A percentile compares a stretch with the other conserved stretches of the same genome.
Evolutionary conservation across 2,329 filamentous ascomycete species (phyloP).

Genomic region (Aspergillus chevalieri): DNA sequence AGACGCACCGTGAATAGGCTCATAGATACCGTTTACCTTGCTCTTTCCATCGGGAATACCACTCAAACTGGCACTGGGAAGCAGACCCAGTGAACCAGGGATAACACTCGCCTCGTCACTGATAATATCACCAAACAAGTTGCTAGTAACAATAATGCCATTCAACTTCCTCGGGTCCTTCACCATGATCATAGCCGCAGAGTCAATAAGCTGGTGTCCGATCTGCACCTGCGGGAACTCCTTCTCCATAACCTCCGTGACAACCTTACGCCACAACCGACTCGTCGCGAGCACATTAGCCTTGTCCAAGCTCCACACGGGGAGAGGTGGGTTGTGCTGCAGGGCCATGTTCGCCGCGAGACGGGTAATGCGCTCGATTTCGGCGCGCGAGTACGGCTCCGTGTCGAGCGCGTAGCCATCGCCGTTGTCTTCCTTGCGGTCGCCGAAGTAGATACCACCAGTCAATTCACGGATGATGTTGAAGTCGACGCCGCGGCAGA

Average conservation of each 20-base stretch:
- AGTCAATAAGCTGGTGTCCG: conserved; percentile 88
- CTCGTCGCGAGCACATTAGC: conserved; percentile 91
- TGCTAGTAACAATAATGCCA: conserved; percentile 86
- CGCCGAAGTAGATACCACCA: conserved; percentile 91
- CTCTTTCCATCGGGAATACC: conserved; percentile 79
- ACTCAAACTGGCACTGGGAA: conserved; percentile 81
- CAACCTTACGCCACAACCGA: conserved; percentile 80
- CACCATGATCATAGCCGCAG: conserved; percentile 94
- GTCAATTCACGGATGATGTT: conserved; percentile 89
- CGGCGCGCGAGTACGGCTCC: conserved; percentile 74
- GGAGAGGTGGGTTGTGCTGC: conserved; percentile 65
- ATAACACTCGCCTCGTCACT: conserved; percentile 93
- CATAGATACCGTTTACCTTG: conserved; percentile 89
- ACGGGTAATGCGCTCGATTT: conserved; percentile 83
- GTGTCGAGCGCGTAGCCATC: conserved; percentile 75
- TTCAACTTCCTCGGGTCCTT: conserved; percentile 87
- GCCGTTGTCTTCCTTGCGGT: conserved; percentile 68
- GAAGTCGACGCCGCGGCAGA: conserved; percentile 85
- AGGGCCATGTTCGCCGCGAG: conserved; percentile 76
- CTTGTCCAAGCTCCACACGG: conserved; percentile 87
- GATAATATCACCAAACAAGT: conserved; percentile 94
- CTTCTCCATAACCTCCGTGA: conserved; percentile 74
- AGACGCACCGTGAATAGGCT: conserved; percentile 82
- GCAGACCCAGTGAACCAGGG: conserved; percentile 77
- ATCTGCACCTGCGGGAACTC: conserved; percentile 85